These are phyloP conservation scores for Diplosphaera chodatii DNA, from an alignment of 139 green algal species.

Conservation along the genomic window DNA sequence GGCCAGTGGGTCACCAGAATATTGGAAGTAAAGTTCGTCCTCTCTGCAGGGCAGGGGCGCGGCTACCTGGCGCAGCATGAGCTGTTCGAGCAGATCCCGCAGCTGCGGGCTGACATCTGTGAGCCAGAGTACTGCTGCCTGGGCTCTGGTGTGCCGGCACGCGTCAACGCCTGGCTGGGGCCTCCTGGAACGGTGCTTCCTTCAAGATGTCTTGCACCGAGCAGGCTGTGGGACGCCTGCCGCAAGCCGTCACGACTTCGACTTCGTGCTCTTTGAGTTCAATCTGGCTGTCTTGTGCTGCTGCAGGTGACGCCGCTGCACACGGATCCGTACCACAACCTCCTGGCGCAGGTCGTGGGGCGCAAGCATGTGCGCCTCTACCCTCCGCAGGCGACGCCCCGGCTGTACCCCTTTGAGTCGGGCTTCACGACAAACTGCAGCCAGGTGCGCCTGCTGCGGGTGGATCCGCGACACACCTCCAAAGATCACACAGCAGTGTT, in stretches of 20 bases:
- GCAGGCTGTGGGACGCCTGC: no score
- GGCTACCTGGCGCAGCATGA: conserved; percentile 90
- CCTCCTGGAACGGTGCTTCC: conserved; percentile 62
- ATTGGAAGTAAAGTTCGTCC: not conserved
- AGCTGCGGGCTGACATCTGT: conserved; percentile 66
- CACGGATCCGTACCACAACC: conserved; percentile 84
- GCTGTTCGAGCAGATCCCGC: conserved; percentile 88
- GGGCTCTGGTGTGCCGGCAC: conserved; percentile 35
- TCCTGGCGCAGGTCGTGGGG: conserved; percentile 85
- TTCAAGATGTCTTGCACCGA: not conserved
- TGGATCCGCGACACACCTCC: conserved; percentile 28
- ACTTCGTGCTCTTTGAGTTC: no score
- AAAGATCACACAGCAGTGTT: no score
- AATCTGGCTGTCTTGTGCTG: no score
- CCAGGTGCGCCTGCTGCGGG: conserved; percentile 22
- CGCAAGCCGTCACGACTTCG: no score
- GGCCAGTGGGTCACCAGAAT: no score
- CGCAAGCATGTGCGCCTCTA: conserved; percentile 93
- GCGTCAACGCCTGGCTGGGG: conserved; percentile 89
- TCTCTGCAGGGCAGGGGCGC: not conserved
- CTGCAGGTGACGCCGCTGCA: conserved; percentile 78
- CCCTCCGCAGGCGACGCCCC: conserved; percentile 23
- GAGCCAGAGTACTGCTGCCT: conserved; percentile 80
- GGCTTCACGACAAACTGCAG: conserved; percentile 55
- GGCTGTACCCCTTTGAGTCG: conserved; percentile 51